A percentile compares a stretch with the other conserved stretches of the same genome.
phyloP scores from a whole-genome alignment of 164 flowering plant genomes.

The Akebia trifoliata region DNA sequence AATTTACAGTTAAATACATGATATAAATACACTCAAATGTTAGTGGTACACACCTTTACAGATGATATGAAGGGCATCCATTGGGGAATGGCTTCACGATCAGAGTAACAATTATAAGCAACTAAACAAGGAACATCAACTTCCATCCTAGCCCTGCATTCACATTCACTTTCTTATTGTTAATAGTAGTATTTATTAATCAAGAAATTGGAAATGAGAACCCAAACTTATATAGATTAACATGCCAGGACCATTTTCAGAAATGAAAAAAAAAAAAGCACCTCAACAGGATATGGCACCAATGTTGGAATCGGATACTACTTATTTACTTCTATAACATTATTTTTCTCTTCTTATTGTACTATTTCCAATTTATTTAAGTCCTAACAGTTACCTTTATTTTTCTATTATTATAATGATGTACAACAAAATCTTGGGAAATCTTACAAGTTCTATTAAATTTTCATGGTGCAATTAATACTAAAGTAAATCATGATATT shows the following conservation, averaged over 20 bases:
- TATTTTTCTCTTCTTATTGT: too few species aligned
- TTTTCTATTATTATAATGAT: too few species aligned
- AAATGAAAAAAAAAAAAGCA: too few species aligned
- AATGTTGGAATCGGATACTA: too few species aligned
- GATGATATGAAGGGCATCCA: conserved; percentile 99
- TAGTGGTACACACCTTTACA: conserved; percentile 53
- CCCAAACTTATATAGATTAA: neutral
- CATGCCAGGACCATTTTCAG: neutral
- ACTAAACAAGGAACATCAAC: conserved; percentile 72
- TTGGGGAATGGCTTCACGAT: conserved; percentile 78
- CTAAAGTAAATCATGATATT: too few species aligned
- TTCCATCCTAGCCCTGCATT: conserved; percentile 64
- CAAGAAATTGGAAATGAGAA: neutral
- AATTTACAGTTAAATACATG: neutral
- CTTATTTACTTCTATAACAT: too few species aligned
- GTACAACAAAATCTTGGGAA: too few species aligned
- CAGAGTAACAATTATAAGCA: conserved; percentile 73
- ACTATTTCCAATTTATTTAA: too few species aligned
- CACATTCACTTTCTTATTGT: conserved; percentile 9
- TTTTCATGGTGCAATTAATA: too few species aligned
- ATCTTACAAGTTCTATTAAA: too few species aligned
- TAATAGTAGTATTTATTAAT: neutral
- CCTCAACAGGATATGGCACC: too few species aligned
- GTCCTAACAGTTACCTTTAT: too few species aligned
- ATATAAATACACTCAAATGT: neutral